These are phyloP conservation scores for Elsinoe australis DNA, from an alignment of 2,329 filamentous ascomycete species.

Conservation along the genomic window DNA sequence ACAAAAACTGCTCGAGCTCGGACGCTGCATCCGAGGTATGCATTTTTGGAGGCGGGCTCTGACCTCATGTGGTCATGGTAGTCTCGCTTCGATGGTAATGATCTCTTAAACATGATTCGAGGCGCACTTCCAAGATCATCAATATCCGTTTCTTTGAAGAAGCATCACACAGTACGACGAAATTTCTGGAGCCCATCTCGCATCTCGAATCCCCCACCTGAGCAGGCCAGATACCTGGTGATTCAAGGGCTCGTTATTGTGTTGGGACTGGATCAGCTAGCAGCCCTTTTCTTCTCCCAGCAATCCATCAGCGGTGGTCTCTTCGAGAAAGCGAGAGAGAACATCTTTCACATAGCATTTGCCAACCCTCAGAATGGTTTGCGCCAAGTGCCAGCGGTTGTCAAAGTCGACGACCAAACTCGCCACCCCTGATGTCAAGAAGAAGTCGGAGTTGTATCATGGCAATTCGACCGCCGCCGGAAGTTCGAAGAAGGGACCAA, in stretches of 20 bases:
- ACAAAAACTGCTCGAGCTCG: conserved; percentile 1
- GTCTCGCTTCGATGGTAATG: no score
- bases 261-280: conserved; percentile 19
- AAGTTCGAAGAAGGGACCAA: conserved; percentile 42
- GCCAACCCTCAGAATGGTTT: conserved; percentile 46
- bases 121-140: no score
- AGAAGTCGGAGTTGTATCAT: conserved; percentile 60
- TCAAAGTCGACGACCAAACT: conserved; percentile 53
- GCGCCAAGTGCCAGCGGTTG: conserved; percentile 56
- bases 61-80: no score
- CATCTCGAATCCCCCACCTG: conserved; percentile 26
- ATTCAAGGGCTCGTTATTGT: conserved; percentile 30
- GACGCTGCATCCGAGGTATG: conserved; percentile 1
- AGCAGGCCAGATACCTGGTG: conserved; percentile 29
- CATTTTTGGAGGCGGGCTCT: no score
- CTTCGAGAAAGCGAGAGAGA: neutral
- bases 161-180: conserved; percentile 19
- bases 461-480: conserved; percentile 45
- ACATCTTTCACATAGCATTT: neutral
- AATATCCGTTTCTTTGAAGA: neutral
- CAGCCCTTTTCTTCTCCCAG: conserved; percentile 3
- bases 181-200: conserved; percentile 28
- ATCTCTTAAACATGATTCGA: no score
- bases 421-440: conserved; percentile 58
- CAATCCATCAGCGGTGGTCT: conserved; percentile 7